Base-by-base conservation (phyloP, 148 eudicot genomes). In the Fagopyrum tataricum region DNA sequence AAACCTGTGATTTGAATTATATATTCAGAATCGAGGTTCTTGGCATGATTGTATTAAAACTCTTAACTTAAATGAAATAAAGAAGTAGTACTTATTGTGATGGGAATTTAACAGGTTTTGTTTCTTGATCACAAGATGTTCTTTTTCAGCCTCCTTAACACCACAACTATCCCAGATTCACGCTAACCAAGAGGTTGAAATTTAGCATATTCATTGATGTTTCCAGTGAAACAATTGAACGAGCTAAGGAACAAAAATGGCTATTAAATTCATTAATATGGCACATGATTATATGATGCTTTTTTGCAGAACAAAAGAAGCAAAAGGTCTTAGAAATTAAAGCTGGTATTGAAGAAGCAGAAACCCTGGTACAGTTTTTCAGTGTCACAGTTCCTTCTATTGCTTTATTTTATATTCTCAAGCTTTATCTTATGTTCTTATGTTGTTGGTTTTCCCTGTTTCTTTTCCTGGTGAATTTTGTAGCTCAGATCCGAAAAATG, bases 401-500 rank as follows among this genome's bases (percentile, higher is more conserved):
- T 13, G n/a, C 67, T 67, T 58, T 46, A 39, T 77, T 87, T 61
- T 39, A 51, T 42, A 72, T 53, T 74, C 39, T 77, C 51, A 46
- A 8, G 72, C 37, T 17, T 24, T 61, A 5, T 13, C 42, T 17
- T 62, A 87, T 20, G 79, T 70, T 23, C 52, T 17, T 3, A 21
- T 7, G 64, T 73, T 17, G 39, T 55, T 53, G 4, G 37, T 58
- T 58, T 20, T 31, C 37, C 37, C 37, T 31, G 37, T 31, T 31
- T 31, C 17, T 44, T 44, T 26, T 62, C 41, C 24, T 13, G 71
- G 37, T 31, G 37, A 31, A 31, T 31, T 31, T 31, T 31, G 37
- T 31, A 31, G 15, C 23, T n/a, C 78, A 87, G 90, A 84, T 85
- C 52, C 83, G 86, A 26, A 87, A 85, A 79, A 87, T 87, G 90